Base-by-base conservation (phyloP, 1,139 yeast species). In the Magnusiomyces ingens region DNA sequence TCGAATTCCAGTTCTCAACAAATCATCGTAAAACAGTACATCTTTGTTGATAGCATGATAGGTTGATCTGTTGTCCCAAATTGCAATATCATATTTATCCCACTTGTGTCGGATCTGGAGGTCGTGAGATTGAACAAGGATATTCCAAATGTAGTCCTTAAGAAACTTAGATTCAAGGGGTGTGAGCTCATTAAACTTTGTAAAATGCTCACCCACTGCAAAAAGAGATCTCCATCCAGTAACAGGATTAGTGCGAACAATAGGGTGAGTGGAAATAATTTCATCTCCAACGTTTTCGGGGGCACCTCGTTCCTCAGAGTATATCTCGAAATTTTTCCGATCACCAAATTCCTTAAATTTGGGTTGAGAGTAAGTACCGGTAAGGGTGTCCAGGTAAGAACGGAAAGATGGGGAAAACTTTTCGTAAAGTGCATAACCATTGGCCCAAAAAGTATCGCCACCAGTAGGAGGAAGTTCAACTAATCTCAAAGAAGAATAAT, bases 1-100 rank as follows among this genome's bases (percentile, higher is more conserved):
- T 64, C 85, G 73, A 32, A 80, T 78, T 32, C 83, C 84, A 59
- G 78, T 84, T 64, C 84, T 73, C 32, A 77, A 71, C 53, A 44
- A 40, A n/a, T 43, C 42, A 3, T 49, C 52, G 38, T 50, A 48
- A 40, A 49, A 57, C 32, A 26, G 8, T 5, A 26, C 32, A 42
- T 57, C 60, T 36, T 51, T 49, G 15, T 55, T 53, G 26, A 70
- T 68, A 40, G 64, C 57, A 58, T 68, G 71, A 56, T 60, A 64
- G 11, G 67, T 65, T 45, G 65, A 59, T 45, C 71, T 60, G 60
- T 68, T 68, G 54, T 68, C 71, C 71, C 71, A 68, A 37, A 68
- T 58, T 5, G 68, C 87, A 49, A 84, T 81, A 6, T 87, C 79
- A 26, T 26, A 26, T 37, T 77, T 77, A 59, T 76, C 78, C 81